Conservation (phyloP, 805 yeast species). For the Zygoascus bituminiphila region DNA sequence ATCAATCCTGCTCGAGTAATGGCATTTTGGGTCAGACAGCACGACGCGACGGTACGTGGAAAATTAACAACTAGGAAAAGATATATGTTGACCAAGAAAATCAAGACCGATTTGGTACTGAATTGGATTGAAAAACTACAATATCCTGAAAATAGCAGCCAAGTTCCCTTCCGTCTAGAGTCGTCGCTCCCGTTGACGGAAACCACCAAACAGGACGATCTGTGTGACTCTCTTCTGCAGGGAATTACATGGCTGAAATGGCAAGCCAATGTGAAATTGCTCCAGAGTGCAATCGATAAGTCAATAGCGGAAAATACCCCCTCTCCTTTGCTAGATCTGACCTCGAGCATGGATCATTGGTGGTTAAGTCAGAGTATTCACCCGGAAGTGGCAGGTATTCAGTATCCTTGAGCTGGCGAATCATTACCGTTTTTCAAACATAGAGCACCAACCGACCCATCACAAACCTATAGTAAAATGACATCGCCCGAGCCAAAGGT, state of each 20-base stretch:
- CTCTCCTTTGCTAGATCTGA: background rate
- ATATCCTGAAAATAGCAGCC: background rate
- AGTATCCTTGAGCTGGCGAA: background rate
- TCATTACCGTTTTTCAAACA: background rate
- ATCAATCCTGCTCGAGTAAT: slow-evolving; percentile 6
- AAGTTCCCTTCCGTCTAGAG: background rate
- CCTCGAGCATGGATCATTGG: background rate
- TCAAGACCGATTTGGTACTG: slow-evolving; percentile 1
- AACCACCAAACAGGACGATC: slow-evolving; percentile 50
- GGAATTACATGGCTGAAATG: slow-evolving; percentile 45
- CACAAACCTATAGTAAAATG: background rate
- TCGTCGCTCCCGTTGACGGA: background rate
- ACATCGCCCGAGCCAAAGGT: slow-evolving; percentile 15
- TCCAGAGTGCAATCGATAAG: background rate
- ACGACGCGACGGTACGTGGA: background rate
- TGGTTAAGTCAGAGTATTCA: background rate
- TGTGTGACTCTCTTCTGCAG: slow-evolving; percentile 58
- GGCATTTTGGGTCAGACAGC: slow-evolving; percentile 8
- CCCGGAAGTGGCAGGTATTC: slow-evolving; percentile 2
- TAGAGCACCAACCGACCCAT: no score
- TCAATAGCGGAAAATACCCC: background rate
- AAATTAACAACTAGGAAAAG: background rate
- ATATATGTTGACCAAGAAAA: slow-evolving; percentile 3
- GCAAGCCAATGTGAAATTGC: slow-evolving; percentile 26
- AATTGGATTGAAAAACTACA: background rate